Evolutionary conservation across 179 eudicot genomes (phyloP).

Genomic region (Gypsophila paniculata): DNA sequence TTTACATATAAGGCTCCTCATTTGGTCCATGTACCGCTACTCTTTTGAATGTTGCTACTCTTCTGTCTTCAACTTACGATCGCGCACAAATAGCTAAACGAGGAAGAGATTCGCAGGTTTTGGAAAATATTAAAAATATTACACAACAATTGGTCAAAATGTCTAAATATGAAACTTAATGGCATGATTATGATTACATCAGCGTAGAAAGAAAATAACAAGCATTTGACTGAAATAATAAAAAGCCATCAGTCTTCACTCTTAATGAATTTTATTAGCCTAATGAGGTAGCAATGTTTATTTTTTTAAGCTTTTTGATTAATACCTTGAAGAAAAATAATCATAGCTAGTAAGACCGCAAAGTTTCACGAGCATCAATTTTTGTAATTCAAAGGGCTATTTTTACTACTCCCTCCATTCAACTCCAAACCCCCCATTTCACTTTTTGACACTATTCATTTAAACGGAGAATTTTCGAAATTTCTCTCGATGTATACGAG

Average conservation of each 20-base stretch:
- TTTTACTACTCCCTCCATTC: too few species aligned
- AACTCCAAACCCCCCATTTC: too few species aligned
- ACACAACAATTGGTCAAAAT: neutral
- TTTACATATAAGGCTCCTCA: neutral
- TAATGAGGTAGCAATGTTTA: neutral
- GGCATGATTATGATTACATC: conserved; percentile 3
- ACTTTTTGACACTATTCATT: too few species aligned
- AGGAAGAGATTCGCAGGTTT: neutral
- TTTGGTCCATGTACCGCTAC: conserved; percentile 4
- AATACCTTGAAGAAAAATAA: neutral
- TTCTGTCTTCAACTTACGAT: neutral
- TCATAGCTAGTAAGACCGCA: neutral
- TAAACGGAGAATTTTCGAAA: too few species aligned
- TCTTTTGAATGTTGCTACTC: neutral
- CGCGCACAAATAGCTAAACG: neutral
- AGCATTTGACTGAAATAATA: conserved; percentile 7
- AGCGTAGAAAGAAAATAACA: neutral
- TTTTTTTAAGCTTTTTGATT: too few species aligned
- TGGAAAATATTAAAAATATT: neutral
- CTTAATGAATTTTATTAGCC: neutral
- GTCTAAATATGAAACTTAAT: neutral
- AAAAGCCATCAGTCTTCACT: neutral
- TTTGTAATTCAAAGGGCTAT: neutral
- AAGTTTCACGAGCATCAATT: neutral
- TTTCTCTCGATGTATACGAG: too few species aligned